A percentile compares a stretch with the other conserved stretches of the same genome.
Evolutionary conservation across 805 yeast genomes (phyloP).

Genomic region (Candida wancherniae): DNA sequence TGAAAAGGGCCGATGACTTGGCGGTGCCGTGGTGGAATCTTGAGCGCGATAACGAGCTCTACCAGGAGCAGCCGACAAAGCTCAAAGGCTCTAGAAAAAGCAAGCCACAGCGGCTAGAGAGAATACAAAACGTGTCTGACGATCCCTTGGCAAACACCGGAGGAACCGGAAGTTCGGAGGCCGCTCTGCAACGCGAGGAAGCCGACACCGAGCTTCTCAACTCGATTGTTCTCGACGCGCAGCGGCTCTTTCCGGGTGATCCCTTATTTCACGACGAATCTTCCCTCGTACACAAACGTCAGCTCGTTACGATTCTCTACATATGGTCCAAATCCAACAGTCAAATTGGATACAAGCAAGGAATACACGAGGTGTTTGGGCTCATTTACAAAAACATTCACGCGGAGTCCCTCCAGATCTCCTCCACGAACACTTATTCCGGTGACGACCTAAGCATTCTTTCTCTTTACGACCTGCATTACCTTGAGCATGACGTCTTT

Average conservation of each 20-base stretch:
- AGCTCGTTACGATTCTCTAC: slow-evolving; percentile 41
- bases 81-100: neutral
- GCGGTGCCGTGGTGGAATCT: slow-evolving; percentile 35
- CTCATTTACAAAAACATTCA: slow-evolving; percentile 39
- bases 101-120: slow-evolving; percentile 10
- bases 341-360: slow-evolving; percentile 40
- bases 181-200: slow-evolving; percentile 8
- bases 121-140: slow-evolving; percentile 15
- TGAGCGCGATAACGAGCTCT: slow-evolving; percentile 26
- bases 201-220: slow-evolving; percentile 38
- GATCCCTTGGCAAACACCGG: slow-evolving; percentile 17
- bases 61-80: slow-evolving; percentile 7
- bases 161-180: slow-evolving; percentile 3
- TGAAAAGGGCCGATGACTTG: slow-evolving; percentile 26
- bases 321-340: slow-evolving; percentile 48
- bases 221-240: slow-evolving; percentile 46
- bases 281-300: slow-evolving; percentile 20
- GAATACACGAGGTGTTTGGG: slow-evolving; percentile 52
- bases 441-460: slow-evolving; percentile 31
- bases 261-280: slow-evolving; percentile 19
- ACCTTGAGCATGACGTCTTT: slow-evolving; percentile 41
- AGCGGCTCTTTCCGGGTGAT: slow-evolving; percentile 49
- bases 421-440: slow-evolving; percentile 12
- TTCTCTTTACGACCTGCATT: slow-evolving; percentile 35
- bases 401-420: slow-evolving; percentile 28